phyloP scores from a whole-genome alignment of 257 asterid genomes.

The Misopates orontium region DNA sequence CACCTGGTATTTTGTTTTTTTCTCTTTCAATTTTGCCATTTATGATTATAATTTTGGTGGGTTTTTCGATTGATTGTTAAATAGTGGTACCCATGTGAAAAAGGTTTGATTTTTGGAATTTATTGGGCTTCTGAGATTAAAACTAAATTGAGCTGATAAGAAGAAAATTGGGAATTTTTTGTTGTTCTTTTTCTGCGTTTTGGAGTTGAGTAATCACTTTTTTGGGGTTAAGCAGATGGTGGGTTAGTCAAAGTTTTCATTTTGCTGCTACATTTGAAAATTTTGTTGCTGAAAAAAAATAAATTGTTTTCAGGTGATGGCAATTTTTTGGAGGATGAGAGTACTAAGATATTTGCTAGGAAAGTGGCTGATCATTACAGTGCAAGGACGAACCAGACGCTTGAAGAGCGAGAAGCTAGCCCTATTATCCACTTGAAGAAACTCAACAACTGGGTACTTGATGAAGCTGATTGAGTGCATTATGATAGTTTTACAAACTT shows the following conservation, averaged over 20 bases:
- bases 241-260: neutral
- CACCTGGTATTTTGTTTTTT: constrained; percentile 50
- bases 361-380: constrained; percentile 99
- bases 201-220: constrained; percentile 3
- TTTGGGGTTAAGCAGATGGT: neutral
- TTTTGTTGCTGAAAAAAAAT: constrained; percentile 2
- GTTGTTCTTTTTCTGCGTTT: constrained; percentile 17
- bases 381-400: constrained; percentile 90
- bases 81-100: neutral
- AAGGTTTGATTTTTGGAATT: constrained; percentile 24
- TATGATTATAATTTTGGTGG: neutral
- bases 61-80: constrained; percentile 9
- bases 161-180: neutral
- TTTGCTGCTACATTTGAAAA: constrained; percentile 3
- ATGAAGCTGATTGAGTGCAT: constrained; percentile 8
- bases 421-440: constrained; percentile 96
- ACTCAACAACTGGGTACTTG: constrained; percentile 89
- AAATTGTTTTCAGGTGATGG: constrained; percentile 45
- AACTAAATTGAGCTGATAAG: constrained; percentile 19
- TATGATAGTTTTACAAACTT: neutral
- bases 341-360: constrained; percentile 69
- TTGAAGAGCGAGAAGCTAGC: constrained; percentile 97
- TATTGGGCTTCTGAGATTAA: neutral
- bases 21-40: neutral
- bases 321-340: constrained; percentile 71